Conservation (phyloP, 306 rosid species). For the Vigna unguiculata region DNA sequence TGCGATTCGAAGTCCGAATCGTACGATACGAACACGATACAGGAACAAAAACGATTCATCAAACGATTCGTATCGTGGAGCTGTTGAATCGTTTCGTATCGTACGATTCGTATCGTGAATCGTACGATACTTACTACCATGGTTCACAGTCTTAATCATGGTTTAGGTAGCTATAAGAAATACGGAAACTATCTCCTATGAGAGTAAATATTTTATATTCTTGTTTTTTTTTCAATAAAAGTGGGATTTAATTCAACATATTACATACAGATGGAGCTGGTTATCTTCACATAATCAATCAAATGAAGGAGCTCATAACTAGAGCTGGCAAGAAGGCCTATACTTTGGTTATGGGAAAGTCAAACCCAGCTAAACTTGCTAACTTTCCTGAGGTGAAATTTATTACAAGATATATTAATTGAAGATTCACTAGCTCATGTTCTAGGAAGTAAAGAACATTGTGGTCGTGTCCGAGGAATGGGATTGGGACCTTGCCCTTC, state of each 20-base stretch:
- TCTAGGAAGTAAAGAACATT: too few species aligned
- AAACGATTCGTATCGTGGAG: too few species aligned
- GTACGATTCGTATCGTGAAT: too few species aligned
- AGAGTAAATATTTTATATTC: conserved; percentile 3
- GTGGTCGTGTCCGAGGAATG: too few species aligned
- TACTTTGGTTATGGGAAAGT: conserved; percentile 86
- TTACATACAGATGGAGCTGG: conserved; percentile 71
- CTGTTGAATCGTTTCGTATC: too few species aligned
- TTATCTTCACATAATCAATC: conserved; percentile 77
- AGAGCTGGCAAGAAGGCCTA: conserved; percentile 84
- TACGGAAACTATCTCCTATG: conserved; percentile 22
- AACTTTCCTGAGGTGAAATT: conserved; percentile 89
- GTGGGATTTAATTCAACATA: conserved; percentile 4
- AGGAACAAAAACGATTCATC: too few species aligned
- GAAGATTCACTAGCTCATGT: too few species aligned
- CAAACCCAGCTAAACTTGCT: conserved; percentile 97
- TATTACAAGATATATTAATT: too few species aligned
- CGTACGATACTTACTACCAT: too few species aligned
- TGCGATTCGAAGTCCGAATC: too few species aligned
- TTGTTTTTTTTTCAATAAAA: conserved; percentile 5
- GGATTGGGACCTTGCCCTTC: too few species aligned
- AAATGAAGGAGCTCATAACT: conserved; percentile 82
- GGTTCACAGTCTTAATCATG: not conserved
- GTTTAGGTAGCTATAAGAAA: conserved; percentile 14
- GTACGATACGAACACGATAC: too few species aligned